Evolutionary conservation across 148 eudicot species (phyloP).

Genomic region (Fagopyrum tataricum): DNA sequence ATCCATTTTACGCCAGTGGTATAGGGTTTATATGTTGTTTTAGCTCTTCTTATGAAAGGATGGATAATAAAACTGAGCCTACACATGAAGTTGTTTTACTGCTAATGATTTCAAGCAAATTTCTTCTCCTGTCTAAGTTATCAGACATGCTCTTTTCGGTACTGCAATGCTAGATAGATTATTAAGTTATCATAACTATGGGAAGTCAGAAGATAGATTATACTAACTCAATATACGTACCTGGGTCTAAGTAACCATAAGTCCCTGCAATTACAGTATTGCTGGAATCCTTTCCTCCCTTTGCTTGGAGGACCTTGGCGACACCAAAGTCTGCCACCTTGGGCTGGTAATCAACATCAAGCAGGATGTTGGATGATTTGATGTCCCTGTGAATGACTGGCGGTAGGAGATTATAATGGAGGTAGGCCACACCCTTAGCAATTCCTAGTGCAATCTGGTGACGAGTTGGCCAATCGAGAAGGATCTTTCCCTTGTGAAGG

Average conservation of each 20-base stretch:
- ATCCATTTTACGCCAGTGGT: background rate
- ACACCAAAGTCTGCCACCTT: slow-evolving; percentile 97
- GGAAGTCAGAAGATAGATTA: background rate
- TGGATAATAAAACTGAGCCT: background rate
- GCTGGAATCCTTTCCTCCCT: slow-evolving; percentile 60
- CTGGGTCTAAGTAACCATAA: slow-evolving; percentile 93
- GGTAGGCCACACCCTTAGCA: slow-evolving; percentile 88
- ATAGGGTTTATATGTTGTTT: background rate
- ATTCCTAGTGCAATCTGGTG: slow-evolving; percentile 78
- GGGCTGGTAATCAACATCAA: slow-evolving; percentile 69
- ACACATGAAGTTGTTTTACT: background rate
- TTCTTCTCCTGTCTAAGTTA: background rate
- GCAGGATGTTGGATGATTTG: slow-evolving; percentile 82
- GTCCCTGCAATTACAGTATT: slow-evolving; percentile 79
- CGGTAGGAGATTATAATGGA: slow-evolving; percentile 77
- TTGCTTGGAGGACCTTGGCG: slow-evolving; percentile 84
- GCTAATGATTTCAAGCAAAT: background rate
- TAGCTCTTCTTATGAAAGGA: background rate
- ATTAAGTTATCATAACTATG: background rate
- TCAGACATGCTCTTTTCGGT: background rate
- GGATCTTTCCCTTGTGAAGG: slow-evolving; percentile 61
- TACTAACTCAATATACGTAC: slow-evolving; percentile 25
- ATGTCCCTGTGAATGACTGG: slow-evolving; percentile 89
- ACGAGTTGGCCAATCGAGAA: slow-evolving; percentile 83
- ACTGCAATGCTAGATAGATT: background rate